Conservation (phyloP, 192 early-diverging fungal genomes). For the Lobosporangium transversale region DNA sequence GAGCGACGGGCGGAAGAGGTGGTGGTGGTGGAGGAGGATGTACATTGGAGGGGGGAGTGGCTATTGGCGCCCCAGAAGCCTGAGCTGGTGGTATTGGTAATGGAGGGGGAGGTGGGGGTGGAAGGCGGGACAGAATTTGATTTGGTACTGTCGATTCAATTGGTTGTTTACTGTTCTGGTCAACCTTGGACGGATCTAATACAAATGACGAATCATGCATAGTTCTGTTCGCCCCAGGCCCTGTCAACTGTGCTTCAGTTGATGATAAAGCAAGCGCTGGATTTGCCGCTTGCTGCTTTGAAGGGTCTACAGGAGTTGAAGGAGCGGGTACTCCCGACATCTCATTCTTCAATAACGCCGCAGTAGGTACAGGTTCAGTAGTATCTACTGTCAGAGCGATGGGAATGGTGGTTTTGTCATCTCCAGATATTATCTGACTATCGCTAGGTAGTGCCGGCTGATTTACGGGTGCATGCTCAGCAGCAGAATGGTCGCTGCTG, state of each 20-base stretch:
- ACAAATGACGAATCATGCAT: not conserved
- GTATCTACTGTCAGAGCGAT: not conserved
- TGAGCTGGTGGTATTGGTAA: conserved; percentile 8
- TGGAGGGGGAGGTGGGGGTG: conserved; percentile 24
- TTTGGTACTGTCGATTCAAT: not conserved
- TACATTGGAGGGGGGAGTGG: conserved; percentile 12
- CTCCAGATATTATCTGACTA: not conserved
- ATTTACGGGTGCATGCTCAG: not conserved
- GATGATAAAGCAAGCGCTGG: no score
- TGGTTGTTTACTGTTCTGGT: not conserved
- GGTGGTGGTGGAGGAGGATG: conserved; percentile 39
- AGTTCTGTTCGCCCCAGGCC: not conserved
- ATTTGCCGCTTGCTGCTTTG: not conserved
- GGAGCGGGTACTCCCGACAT: not conserved
- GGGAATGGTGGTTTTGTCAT: not conserved
- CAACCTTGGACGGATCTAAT: not conserved
- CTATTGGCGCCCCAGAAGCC: not conserved
- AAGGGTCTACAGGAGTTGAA: not conserved
- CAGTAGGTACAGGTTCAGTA: not conserved
- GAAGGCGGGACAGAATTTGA: not conserved
- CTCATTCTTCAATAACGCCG: not conserved
- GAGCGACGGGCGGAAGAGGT: conserved; percentile 16
- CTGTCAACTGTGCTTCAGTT: not conserved
- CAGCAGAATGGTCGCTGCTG: conserved; percentile 17
- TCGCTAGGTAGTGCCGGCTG: not conserved